Evolutionary conservation across 1,139 yeast genomes (phyloP), one percentile per base, ranked within the genome.

Genomic region (Trichomonascaceae sp.): DNA sequence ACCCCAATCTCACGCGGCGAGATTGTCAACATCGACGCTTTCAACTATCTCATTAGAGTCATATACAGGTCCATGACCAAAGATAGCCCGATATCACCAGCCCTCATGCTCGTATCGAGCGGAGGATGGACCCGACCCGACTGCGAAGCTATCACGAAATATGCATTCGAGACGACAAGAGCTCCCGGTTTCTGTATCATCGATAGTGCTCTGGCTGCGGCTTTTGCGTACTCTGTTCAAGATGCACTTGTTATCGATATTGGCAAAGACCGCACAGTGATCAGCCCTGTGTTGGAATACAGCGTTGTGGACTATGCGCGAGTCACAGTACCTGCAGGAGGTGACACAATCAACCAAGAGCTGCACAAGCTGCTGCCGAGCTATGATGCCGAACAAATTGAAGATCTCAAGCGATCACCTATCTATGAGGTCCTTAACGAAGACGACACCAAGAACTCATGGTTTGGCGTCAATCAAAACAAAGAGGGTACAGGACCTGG

Each of bases 231-330:
- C 51, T 76, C 76, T 8, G 60, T 74, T 14, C 55, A 57, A 18
- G 71, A 67, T 37, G 70, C 89, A 1, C 57, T 78, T 27, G 82
- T 89, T 16, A 74, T 89, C 30, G 93, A 89, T 54, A 67, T 89
- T 29, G 97, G 97, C 15, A 63, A 66, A 39, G 72, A 76, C 28
- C 71, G 75, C 45, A 72, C 84, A 2, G 94, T 84, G 51, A 65
- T 89, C 27, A 67, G 77, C 4, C 92, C 95, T 1, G 72, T 89
- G 16, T 58, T 80, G 30, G 92, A 81, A 38, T 81, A 73, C 48
- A 74, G 74, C 39, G 65, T 71, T 3, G 56, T 77, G 29, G 67
- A 66, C 31, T 67, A 67, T 47, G 76, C 85, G 2, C 63, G 69
- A 26, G 60, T 62, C 34, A 61, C 67, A 14, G 52, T 75, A 25